Percentiles rank a stretch among this genome's conserved stretches.
Conservation (phyloP, 352 stramenopile genomes). For the Saprolegnia diclina region DNA sequence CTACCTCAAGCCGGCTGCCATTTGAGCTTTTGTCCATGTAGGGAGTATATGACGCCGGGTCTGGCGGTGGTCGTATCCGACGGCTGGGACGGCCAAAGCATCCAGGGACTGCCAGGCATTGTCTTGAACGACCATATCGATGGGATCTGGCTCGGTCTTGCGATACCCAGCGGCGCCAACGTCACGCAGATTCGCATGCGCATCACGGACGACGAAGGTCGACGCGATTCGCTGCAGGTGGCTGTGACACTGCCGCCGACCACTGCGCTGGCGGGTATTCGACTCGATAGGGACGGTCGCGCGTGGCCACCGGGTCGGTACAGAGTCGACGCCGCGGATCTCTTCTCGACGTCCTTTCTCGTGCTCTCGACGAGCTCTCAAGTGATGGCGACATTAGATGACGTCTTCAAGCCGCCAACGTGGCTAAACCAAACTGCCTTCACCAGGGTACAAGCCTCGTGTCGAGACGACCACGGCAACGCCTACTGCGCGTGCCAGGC, state of each 20-base stretch:
- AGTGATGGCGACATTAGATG: no score
- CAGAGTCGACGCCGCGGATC: no score
- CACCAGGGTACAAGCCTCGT: no score
- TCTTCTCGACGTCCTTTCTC: no score
- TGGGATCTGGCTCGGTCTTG: conserved; percentile 14
- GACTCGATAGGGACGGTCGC: background rate
- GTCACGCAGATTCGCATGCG: background rate
- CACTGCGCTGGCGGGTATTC: background rate
- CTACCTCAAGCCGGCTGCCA: background rate
- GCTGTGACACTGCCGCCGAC: background rate
- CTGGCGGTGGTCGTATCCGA: background rate
- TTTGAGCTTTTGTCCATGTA: background rate
- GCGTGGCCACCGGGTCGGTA: background rate
- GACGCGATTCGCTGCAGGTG: background rate
- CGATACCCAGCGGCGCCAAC: background rate
- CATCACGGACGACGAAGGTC: background rate
- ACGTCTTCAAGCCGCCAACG: no score
- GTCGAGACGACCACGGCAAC: no score
- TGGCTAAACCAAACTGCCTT: no score
- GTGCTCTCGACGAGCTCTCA: no score
- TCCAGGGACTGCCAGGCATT: conserved; percentile 5
- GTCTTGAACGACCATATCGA: background rate
- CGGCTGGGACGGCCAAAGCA: background rate
- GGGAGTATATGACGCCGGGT: background rate
- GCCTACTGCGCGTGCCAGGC: no score